Conservation (phyloP, 106 monocot species). For the Hemerocallis citrina region DNA sequence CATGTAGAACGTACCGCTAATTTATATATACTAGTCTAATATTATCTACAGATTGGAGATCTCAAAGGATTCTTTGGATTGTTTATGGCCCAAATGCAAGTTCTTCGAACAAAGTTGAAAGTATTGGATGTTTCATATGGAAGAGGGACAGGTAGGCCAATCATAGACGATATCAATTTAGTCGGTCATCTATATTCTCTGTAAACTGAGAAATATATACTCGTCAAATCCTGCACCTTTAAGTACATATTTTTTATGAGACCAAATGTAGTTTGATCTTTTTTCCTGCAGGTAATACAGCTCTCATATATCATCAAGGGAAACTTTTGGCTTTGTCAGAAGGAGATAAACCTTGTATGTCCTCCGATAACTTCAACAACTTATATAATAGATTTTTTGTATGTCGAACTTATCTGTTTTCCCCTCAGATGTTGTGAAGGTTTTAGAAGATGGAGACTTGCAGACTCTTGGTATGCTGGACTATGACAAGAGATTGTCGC, state of each 20-base stretch:
- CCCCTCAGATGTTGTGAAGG: slow-evolving; percentile 56
- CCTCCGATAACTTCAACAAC: too few relatives aligned
- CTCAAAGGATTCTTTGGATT: slow-evolving; percentile 86
- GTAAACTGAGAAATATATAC: neutral
- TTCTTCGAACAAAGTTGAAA: slow-evolving; percentile 74
- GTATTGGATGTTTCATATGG: slow-evolving; percentile 86
- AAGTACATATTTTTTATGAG: slow-evolving; percentile 9
- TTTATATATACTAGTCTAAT: neutral
- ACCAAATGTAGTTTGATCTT: neutral
- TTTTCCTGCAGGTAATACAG: slow-evolving; percentile 78
- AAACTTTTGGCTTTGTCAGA: too few relatives aligned
- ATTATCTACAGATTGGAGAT: slow-evolving; percentile 67
- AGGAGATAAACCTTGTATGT: too few relatives aligned
- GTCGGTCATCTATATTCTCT: too few relatives aligned
- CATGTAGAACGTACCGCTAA: too few relatives aligned
- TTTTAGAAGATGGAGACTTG: slow-evolving; percentile 84
- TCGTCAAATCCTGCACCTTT: neutral
- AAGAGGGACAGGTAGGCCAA: slow-evolving; percentile 58
- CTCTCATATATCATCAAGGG: slow-evolving; percentile 82
- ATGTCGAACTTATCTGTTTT: neutral
- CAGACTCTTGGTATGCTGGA: slow-evolving; percentile 80
- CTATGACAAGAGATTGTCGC: slow-evolving; percentile 65
- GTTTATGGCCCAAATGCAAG: slow-evolving; percentile 72
- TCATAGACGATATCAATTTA: neutral
- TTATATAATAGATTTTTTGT: too few relatives aligned